A percentile compares a stretch with the other conserved stretches of the same genome.
phyloP scores from a whole-genome alignment of 495 filamentous ascomycete species.

The Penicillium cinerascens region DNA sequence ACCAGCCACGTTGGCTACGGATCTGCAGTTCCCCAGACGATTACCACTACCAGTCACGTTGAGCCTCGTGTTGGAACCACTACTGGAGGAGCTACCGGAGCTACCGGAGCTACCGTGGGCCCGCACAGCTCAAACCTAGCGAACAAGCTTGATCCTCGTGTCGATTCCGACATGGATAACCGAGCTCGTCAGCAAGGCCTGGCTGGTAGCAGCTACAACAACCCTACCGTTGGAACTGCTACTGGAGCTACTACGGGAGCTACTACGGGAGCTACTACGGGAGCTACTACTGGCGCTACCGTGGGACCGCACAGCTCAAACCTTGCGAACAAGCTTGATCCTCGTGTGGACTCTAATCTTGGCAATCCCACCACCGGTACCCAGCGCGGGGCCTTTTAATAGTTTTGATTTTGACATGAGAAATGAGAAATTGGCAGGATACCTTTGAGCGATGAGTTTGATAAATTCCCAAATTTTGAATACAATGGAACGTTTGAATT shows the following conservation, averaged over 20 bases:
- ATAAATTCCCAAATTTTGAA: neutral
- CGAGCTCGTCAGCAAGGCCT: conserved; percentile 22
- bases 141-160: conserved; percentile 48
- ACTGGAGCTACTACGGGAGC: conserved; percentile 19
- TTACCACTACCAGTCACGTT: neutral
- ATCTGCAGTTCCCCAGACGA: neutral
- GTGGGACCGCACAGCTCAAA: too few species aligned
- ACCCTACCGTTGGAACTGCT: too few species aligned
- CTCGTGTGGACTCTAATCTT: conserved; percentile 34
- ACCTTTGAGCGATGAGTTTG: neutral
- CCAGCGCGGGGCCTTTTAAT: neutral
- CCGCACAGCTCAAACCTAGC: conserved; percentile 36
- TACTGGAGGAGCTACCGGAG: neutral
- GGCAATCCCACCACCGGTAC: neutral
- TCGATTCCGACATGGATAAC: conserved; percentile 45
- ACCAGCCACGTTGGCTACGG: neutral
- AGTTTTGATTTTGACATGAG: neutral
- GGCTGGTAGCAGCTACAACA: conserved; percentile 35
- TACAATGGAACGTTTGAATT: neutral
- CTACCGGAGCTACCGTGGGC: conserved; percentile 10
- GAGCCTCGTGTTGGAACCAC: too few species aligned
- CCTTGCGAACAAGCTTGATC: conserved; percentile 51
- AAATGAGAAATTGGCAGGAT: neutral
- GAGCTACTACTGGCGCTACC: conserved; percentile 24
- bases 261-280: conserved; percentile 23